phyloP scores from a whole-genome alignment of 805 yeast genomes.

The Isabelozyma gotoi region DNA sequence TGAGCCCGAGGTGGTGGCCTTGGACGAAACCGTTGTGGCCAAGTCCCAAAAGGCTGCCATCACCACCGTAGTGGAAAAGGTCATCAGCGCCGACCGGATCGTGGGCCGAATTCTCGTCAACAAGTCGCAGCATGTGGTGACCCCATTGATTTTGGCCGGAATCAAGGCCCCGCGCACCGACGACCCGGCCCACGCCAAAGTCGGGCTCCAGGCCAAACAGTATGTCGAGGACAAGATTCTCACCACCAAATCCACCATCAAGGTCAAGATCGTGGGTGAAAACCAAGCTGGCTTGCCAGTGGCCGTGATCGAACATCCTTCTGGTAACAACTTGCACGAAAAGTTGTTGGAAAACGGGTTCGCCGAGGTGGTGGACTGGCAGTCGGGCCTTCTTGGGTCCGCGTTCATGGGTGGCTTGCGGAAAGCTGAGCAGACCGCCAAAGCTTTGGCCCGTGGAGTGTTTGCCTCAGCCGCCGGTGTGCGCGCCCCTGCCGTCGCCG shows the following conservation, averaged over 20 bases:
- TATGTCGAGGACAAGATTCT: slow-evolving; percentile 65
- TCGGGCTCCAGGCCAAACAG: slow-evolving; percentile 63
- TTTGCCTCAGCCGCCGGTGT: slow-evolving; percentile 41
- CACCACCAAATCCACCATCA: slow-evolving; percentile 53
- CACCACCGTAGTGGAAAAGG: slow-evolving; percentile 69
- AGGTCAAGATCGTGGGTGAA: slow-evolving; percentile 58
- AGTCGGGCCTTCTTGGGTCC: slow-evolving; percentile 66
- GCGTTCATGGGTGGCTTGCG: slow-evolving; percentile 60
- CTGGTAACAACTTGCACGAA: slow-evolving; percentile 70
- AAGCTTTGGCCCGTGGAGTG: slow-evolving; percentile 53
- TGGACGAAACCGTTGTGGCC: slow-evolving; percentile 32
- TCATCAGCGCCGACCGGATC: slow-evolving; percentile 77
- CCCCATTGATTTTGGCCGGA: slow-evolving; percentile 72
- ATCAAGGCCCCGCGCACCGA: slow-evolving; percentile 70
- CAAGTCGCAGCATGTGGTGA: slow-evolving; percentile 51
- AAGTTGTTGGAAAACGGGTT: slow-evolving; percentile 66
- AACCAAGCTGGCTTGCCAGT: slow-evolving; percentile 61
- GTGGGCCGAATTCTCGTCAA: slow-evolving; percentile 54
- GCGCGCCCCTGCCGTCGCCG: slow-evolving; percentile 15
- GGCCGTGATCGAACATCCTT: slow-evolving; percentile 64
- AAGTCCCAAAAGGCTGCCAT: slow-evolving; percentile 43
- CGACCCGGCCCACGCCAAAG: slow-evolving; percentile 44
- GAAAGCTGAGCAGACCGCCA: slow-evolving; percentile 64
- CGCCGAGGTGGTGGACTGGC: slow-evolving; percentile 81
- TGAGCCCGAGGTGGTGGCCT: slow-evolving; percentile 13